phyloP scores from a whole-genome alignment of 345 rosid species.

The Zanthoxylum bungeanum region DNA sequence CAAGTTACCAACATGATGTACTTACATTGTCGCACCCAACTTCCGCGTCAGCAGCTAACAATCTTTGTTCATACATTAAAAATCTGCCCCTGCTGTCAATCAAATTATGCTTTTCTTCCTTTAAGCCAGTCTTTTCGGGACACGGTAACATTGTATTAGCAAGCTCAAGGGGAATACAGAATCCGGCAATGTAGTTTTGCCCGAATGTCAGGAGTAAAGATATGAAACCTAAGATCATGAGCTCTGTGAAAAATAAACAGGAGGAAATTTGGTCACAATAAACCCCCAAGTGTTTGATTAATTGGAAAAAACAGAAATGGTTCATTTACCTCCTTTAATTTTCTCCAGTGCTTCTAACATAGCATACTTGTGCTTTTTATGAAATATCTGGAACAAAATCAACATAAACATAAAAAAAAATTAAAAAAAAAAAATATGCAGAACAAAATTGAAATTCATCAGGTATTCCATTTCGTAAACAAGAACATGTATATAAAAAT shows the following conservation, averaged over 20 bases:
- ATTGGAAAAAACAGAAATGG: background rate
- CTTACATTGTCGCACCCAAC: slow-evolving; percentile 35
- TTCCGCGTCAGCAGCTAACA: slow-evolving; percentile 33
- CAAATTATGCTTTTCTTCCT: background rate
- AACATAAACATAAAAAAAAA: background rate
- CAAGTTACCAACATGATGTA: background rate
- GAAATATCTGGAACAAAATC: slow-evolving; percentile 40
- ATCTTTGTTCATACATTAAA: slow-evolving; percentile 38
- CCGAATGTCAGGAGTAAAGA: slow-evolving; percentile 79
- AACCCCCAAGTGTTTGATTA: background rate
- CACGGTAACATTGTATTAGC: slow-evolving; percentile 86
- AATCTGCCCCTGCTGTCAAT: slow-evolving; percentile 22
- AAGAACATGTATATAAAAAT: background rate
- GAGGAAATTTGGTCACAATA: background rate
- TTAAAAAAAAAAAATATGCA: background rate
- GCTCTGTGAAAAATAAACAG: slow-evolving; percentile 45
- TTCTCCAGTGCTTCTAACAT: slow-evolving; percentile 82
- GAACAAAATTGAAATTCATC: background rate
- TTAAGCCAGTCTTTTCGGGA: slow-evolving; percentile 15
- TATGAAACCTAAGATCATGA: slow-evolving; percentile 94
- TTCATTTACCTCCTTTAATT: slow-evolving; percentile 61
- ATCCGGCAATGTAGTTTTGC: slow-evolving; percentile 61
- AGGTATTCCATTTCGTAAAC: background rate
- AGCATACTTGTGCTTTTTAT: slow-evolving; percentile 51
- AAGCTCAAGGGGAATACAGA: slow-evolving; percentile 51